phyloP scores from a whole-genome alignment of 2,329 filamentous ascomycete species.

The Colletotrichum cereale region DNA sequence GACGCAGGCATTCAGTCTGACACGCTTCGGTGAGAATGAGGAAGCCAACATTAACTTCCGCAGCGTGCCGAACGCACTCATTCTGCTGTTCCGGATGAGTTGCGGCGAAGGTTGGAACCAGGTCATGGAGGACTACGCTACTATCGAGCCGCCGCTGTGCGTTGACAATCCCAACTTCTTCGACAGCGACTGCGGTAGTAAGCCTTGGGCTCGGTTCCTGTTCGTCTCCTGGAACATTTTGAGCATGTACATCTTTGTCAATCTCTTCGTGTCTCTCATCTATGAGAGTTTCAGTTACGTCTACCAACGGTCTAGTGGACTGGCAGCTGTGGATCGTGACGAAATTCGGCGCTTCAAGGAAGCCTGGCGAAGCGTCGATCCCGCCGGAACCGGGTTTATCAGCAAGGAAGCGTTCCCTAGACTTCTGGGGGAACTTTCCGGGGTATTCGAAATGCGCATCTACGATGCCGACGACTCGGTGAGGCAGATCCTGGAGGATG shows the following conservation, averaged over 20 bases:
- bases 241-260: conserved; percentile 99
- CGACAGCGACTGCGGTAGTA: conserved; percentile 91
- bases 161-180: conserved; percentile 80
- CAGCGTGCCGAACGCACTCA: conserved; percentile 92
- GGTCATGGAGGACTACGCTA: conserved; percentile 95
- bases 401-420: conserved; percentile 89
- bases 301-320: conserved; percentile 94
- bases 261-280: conserved; percentile 97
- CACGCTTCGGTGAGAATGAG: conserved; percentile 82
- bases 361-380: conserved; percentile 96
- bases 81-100: conserved; percentile 93
- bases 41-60: conserved; percentile 89
- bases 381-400: conserved; percentile 91
- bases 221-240: conserved; percentile 99
- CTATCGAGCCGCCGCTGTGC: conserved; percentile 83
- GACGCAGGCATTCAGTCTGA: conserved; percentile 95
- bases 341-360: conserved; percentile 98
- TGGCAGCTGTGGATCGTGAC: conserved; percentile 89
- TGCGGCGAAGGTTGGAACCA: conserved; percentile 97
- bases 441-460: conserved; percentile 96
- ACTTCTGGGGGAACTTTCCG: conserved; percentile 90
- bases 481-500: conserved; percentile 86
- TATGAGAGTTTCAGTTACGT: conserved; percentile 99
- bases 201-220: conserved; percentile 85
- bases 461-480: conserved; percentile 94